Evolutionary conservation across 495 filamentous ascomycete genomes (phyloP).

Genomic region (Chaetomium fimeti): DNA sequence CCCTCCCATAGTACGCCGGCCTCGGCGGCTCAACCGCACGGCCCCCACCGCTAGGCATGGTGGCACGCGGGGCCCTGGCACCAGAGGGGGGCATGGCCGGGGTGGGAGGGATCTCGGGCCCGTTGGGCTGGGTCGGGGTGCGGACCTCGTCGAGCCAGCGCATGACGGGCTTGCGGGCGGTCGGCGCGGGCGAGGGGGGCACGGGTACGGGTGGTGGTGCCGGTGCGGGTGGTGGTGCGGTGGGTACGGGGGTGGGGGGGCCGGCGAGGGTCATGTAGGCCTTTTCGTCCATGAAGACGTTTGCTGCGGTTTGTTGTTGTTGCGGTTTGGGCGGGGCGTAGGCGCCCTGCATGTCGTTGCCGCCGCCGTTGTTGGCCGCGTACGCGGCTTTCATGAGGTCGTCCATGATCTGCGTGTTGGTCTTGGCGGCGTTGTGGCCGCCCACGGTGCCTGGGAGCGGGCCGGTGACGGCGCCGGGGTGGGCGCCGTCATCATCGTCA

Average conservation of each 20-base stretch:
- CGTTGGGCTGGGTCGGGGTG: conserved; percentile 24
- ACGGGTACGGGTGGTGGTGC: conserved; percentile 16
- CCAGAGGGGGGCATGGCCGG: conserved; percentile 9
- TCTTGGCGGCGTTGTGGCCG: conserved; percentile 20
- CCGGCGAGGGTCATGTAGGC: conserved; percentile 27
- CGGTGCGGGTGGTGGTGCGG: conserved; percentile 17
- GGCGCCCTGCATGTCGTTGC: conserved; percentile 20
- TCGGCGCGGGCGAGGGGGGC: too few species aligned
- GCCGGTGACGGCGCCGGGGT: background rate
- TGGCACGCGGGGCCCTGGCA: background rate
- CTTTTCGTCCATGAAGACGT: conserved; percentile 25
- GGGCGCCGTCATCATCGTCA: conserved; percentile 1
- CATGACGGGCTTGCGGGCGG: conserved; percentile 22
- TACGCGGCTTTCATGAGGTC: conserved; percentile 32
- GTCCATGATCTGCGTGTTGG: conserved; percentile 34
- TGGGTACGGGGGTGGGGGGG: conserved; percentile 13
- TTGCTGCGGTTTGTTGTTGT: conserved; percentile 2
- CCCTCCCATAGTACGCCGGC: conserved; percentile 19
- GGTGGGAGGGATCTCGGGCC: conserved; percentile 22
- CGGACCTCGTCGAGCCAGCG: conserved; percentile 25
- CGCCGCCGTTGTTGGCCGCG: conserved; percentile 21
- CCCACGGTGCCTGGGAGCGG: conserved; percentile 3
- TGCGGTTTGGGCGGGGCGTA: conserved; percentile 2
- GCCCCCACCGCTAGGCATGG: conserved; percentile 12
- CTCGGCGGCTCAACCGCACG: conserved; percentile 16